Evolutionary conservation across 108 stramenopile species (phyloP).

Genomic region (Cyclotella baltica): DNA sequence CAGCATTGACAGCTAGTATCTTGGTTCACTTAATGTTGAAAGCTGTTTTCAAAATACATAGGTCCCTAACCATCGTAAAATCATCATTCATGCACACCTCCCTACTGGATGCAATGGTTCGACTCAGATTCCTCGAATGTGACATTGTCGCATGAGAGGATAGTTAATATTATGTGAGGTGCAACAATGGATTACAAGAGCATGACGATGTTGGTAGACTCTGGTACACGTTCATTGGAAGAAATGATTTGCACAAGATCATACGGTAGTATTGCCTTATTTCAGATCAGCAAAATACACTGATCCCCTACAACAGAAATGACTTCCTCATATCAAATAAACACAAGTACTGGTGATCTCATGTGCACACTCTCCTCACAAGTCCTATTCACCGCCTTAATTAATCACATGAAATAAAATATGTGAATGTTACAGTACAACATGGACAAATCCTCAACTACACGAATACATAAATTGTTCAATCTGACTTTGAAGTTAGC

Average conservation of each 20-base stretch:
- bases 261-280: background rate
- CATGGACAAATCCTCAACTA: slow-evolving; percentile 7
- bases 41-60: background rate
- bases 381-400: no score
- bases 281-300: background rate
- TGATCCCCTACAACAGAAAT: background rate
- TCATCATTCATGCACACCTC: background rate
- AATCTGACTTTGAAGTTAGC: slow-evolving; percentile 5
- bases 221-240: slow-evolving; percentile 3
- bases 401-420: no score
- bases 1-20: background rate
- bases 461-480: slow-evolving; percentile 3
- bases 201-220: background rate
- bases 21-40: background rate
- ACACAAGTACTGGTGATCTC: no score
- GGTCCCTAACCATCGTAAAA: background rate
- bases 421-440: slow-evolving; percentile 1
- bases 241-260: background rate
- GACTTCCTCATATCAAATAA: no score
- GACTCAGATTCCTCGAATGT: background rate
- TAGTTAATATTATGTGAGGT: no score
- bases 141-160: background rate
- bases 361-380: no score
- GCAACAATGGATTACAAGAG: slow-evolving; percentile 7
- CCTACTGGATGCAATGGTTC: background rate